Percentiles rank a stretch among this genome's conserved stretches.
Evolutionary conservation across 306 rosid species (phyloP).

Genomic region (Coriaria nepalensis): DNA sequence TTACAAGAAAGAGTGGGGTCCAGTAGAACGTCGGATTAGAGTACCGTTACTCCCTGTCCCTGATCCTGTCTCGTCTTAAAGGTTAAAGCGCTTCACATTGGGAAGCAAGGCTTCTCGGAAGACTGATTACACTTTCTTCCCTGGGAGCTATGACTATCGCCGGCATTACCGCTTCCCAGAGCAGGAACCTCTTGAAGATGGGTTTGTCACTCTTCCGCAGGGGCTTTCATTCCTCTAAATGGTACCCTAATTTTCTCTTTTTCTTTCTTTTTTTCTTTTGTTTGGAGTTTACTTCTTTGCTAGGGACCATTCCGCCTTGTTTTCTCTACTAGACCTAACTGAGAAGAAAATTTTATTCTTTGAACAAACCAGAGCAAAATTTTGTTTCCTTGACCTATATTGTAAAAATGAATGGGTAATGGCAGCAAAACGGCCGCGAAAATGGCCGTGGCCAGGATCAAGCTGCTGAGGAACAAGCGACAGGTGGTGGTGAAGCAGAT

Average conservation of each 20-base stretch:
- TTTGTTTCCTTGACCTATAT: too few relatives aligned
- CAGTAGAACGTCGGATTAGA: too few relatives aligned
- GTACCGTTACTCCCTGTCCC: too few relatives aligned
- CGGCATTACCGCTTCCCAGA: constrained; percentile 32
- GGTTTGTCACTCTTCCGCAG: constrained; percentile 46
- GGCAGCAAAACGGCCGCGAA: constrained; percentile 91
- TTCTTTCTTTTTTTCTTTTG: too few relatives aligned
- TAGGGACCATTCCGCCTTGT: too few relatives aligned
- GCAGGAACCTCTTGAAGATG: constrained; percentile 54
- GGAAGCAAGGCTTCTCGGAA: not conserved
- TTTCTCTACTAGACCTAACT: too few relatives aligned
- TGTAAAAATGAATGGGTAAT: too few relatives aligned
- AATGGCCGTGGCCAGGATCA: constrained; percentile 97
- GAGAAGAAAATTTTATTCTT: too few relatives aligned
- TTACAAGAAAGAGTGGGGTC: not conserved
- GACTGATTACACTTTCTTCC: not conserved
- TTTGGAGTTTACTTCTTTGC: too few relatives aligned
- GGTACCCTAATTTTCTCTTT: constrained; percentile 24
- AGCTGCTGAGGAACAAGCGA: constrained; percentile 88
- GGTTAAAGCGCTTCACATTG: not conserved
- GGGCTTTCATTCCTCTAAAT: constrained; percentile 84
- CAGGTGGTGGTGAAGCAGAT: constrained; percentile 86
- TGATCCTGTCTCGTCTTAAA: not conserved
- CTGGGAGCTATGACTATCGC: constrained; percentile 44
- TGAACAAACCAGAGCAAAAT: too few relatives aligned